phyloP scores from a whole-genome alignment of 2,329 filamentous ascomycete species.

The Colletotrichum orbiculare region DNA sequence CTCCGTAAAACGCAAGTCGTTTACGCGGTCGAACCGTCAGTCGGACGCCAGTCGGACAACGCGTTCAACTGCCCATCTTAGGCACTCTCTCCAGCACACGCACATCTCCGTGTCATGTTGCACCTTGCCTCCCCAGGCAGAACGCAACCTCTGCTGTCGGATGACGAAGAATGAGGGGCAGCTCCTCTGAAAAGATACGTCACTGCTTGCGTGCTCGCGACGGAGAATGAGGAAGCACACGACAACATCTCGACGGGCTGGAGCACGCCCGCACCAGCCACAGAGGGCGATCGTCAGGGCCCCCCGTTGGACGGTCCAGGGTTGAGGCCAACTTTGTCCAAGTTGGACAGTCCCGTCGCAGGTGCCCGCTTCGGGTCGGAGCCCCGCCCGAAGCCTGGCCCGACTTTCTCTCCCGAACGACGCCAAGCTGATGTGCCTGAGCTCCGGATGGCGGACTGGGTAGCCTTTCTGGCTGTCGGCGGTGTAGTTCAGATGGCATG shows the following conservation, averaged over 20 bases:
- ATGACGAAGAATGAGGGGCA: constrained; percentile 11
- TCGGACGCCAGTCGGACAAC: constrained; percentile 4
- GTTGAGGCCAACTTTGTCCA: neutral
- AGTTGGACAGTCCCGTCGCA: no score
- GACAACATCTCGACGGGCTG: neutral
- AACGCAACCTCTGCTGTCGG: neutral
- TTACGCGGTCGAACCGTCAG: no score
- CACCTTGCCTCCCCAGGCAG: no score
- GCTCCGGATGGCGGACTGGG: neutral
- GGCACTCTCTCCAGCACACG: no score
- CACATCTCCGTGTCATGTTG: no score
- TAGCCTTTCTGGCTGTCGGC: no score
- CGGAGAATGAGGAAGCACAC: constrained; percentile 25
- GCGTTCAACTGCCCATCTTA: constrained; percentile 10
- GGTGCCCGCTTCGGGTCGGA: constrained; percentile 28
- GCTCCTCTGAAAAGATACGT: constrained; percentile 17
- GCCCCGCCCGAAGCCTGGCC: constrained; percentile 19
- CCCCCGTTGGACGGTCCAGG: constrained; percentile 11
- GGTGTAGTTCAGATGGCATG: neutral
- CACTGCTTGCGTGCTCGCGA: constrained; percentile 31
- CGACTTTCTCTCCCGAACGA: constrained; percentile 22
- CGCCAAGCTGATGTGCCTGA: constrained; percentile 3
- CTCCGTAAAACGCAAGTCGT: no score
- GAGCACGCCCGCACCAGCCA: constrained; percentile 22
- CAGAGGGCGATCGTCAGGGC: constrained; percentile 12